Evolutionary conservation across 331 rosid genomes (phyloP).

Genomic region (Spiraea crenata): DNA sequence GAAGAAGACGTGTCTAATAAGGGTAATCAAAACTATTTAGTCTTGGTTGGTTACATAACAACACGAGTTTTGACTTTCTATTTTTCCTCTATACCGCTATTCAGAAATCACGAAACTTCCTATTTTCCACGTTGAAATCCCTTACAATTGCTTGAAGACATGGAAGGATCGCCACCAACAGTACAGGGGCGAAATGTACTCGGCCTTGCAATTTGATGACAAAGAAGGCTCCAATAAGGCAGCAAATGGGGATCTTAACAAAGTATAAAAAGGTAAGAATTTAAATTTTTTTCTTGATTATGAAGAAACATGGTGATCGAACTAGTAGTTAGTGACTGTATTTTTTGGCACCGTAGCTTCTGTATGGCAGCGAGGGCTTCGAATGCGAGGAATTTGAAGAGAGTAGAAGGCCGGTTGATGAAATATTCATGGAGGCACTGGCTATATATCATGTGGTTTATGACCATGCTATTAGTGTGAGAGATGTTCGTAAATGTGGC

Average conservation of each 20-base stretch:
- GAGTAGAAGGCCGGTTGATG: slow-evolving; percentile 33
- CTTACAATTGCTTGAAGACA: slow-evolving; percentile 22
- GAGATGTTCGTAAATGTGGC: neutral
- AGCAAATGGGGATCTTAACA: slow-evolving; percentile 34
- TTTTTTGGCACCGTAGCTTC: slow-evolving; percentile 28
- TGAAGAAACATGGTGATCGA: neutral
- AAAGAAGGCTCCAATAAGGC: slow-evolving; percentile 25
- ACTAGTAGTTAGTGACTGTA: no score
- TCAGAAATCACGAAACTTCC: slow-evolving; percentile 60
- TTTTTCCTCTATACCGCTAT: slow-evolving; percentile 11
- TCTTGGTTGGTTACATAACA: neutral
- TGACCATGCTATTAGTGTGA: slow-evolving; percentile 28
- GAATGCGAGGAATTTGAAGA: slow-evolving; percentile 34
- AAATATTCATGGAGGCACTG: slow-evolving; percentile 54
- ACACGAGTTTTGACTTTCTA: neutral
- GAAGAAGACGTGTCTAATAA: slow-evolving; percentile 25
- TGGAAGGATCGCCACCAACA: slow-evolving; percentile 35
- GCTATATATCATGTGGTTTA: slow-evolving; percentile 56
- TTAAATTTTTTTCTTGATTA: neutral
- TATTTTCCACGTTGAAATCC: slow-evolving; percentile 54
- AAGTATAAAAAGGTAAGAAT: slow-evolving; percentile 48
- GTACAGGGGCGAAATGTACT: slow-evolving; percentile 46
- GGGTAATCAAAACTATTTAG: slow-evolving; percentile 31
- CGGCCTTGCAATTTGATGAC: slow-evolving; percentile 18
- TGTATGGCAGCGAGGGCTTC: slow-evolving; percentile 41